Base-by-base conservation (phyloP, 202 grass and related monocot genomes). In the Carex sylvatica region DNA sequence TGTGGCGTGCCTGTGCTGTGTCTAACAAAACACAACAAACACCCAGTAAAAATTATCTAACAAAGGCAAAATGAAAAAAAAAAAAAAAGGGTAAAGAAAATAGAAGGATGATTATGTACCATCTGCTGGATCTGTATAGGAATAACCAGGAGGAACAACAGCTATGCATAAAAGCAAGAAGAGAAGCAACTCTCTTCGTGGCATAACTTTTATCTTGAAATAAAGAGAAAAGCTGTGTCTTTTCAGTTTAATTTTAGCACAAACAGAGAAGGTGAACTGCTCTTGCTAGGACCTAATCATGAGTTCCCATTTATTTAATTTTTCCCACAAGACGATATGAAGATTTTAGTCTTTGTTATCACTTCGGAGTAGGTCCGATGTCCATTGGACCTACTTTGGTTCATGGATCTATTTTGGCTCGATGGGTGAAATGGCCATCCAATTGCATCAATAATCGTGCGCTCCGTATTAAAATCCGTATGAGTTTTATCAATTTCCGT, bases 81-180 rank as follows among this genome's bases (percentile, higher is more conserved):
- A 44, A 0, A 9, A 82, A 53, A 68, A 44, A 82, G 66, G 55
- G 2, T 8, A 81, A 54, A 24, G 19, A 20, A 56, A 52, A 12
- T 59, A 59, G 56, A 74, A 82, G 11, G 19, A 82, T 12, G 26
- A 67, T 80, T 4, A 69, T 18, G 0, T 82, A 82, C 80, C 80
- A 82, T 82, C 80, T 35, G 54, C 42, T 52, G 80, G 24, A 51
- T 82, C n/a, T 14, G 80, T 82, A 52, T 82, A 18, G 40, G 61
- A 69, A 35, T 2, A 82, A 68, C 60, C 6, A 30, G 22, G 38
- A 33, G 15, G 10, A 82, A 49, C 80, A 68, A 10, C 2, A 82
- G 47, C 64, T 33, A 82, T 52, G 62, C 62, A 82, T 44, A 82
- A 33, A 18, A 67, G 63, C 13, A 82, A 54, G 46, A 82, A 20